phyloP scores from a whole-genome alignment of 179 eudicot genomes.

The Silene coronaria region DNA sequence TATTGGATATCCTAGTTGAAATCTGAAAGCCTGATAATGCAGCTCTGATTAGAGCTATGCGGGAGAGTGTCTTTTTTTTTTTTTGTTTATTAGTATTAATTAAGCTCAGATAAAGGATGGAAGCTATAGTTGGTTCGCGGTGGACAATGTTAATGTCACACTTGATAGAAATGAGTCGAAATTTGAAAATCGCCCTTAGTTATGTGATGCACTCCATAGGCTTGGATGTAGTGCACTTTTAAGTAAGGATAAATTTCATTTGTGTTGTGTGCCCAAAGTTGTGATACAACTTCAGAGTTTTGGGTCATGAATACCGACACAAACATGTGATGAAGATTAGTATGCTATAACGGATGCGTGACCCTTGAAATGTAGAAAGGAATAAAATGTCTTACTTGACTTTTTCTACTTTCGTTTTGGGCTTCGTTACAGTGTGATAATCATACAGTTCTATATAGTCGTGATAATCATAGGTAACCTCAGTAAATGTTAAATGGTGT shows the following conservation, averaged over 20 bases:
- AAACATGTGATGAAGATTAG: background rate
- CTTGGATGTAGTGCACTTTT: background rate
- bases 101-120: background rate
- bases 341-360: background rate
- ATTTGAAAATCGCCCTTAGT: background rate
- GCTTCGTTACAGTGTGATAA: no score
- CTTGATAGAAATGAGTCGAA: background rate
- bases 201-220: background rate
- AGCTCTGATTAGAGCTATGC: background rate
- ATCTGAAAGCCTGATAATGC: background rate
- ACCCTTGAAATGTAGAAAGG: background rate
- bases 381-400: background rate
- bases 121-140: background rate
- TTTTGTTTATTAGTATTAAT: background rate
- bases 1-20: background rate
- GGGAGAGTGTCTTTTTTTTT: background rate
- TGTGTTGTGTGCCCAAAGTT: background rate
- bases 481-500: background rate
- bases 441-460: no score
- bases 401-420: no score
- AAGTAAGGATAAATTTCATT: background rate
- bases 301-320: background rate
- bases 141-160: background rate
- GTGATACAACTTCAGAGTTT: background rate
- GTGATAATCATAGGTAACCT: no score